Evolutionary conservation across 768 basidiomycete species (phyloP), one percentile per base, ranked within the genome.

Genomic region (Phlegmacium glaucopus): DNA sequence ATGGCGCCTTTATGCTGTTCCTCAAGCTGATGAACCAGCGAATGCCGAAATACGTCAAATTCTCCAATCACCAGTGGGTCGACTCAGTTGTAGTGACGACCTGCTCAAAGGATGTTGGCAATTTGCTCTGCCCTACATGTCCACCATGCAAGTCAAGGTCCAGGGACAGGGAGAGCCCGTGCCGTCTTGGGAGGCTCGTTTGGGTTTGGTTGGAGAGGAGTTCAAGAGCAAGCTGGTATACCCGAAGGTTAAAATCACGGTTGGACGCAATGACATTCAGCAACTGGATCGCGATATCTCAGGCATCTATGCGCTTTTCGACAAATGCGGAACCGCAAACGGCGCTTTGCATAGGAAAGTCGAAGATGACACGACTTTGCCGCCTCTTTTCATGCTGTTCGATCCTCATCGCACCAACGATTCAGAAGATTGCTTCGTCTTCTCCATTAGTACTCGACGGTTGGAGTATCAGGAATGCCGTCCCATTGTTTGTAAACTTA

Each of bases 271-370:
- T 27, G 71, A 76, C 22, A 59, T 69, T 7, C 48, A 58, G 1
- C 62, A 68, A 45, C 77, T 90, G 26, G 94, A 95, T 63, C 82
- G 86, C 39, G 81, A 90, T 59, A 83, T 96, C 38, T 83, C 85
- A 6, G 94, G 94, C 5, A 71, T 69, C 1, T 97, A 96, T 60
- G 66, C 69, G 18, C 81, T 94, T 40, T 71, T 94, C 44, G 85
- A 89, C 52, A 86, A 85, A 61, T 97, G 94, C 48, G 93, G 94
- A 6, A 91, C 90, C 2, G 91, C 94, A 7, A 91, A 88, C 60
- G 76, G 78, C 18, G 87, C 87, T 16, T 71, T 97, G 39, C 92
- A 95, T 66, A 83, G 80, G 65, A 84, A 79, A 53, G 60, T 72
- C 17, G 42, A 63, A 12, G 45, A 62, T 0, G 72, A 69, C n/a